These are phyloP conservation scores for Suillus luteus DNA, from an alignment of 768 basidiomycete genomes.

Conservation along the genomic window DNA sequence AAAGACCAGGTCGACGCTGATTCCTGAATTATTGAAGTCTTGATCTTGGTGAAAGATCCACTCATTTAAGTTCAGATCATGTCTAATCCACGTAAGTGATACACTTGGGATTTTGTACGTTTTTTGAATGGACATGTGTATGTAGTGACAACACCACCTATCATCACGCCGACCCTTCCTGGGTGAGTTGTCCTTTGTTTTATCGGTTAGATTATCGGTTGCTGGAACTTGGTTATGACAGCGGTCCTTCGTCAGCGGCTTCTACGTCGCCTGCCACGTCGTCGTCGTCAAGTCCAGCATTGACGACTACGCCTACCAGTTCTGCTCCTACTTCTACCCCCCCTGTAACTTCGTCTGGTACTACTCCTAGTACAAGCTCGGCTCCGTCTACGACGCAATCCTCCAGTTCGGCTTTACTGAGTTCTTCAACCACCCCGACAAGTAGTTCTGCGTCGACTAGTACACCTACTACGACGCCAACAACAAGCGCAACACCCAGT, in stretches of 20 bases:
- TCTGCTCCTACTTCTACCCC: slow-evolving; percentile 4
- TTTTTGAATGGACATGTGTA: no score
- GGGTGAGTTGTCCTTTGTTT: slow-evolving; percentile 14
- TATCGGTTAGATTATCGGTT: neutral
- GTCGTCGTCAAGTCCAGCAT: neutral
- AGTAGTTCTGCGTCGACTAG: neutral
- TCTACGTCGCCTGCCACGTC: neutral
- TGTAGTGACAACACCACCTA: neutral
- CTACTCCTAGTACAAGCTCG: slow-evolving; percentile 9
- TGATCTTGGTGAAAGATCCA: slow-evolving; percentile 7
- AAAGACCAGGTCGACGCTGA: slow-evolving; percentile 1
- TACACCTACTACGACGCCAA: neutral
- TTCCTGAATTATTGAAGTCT: slow-evolving; percentile 7
- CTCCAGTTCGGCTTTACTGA: neutral
- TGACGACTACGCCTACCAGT: neutral
- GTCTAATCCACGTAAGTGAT: slow-evolving; percentile 15
- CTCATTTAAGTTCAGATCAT: slow-evolving; percentile 11
- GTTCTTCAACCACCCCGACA: neutral
- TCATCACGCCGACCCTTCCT: rapidly evolving
- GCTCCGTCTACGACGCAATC: neutral
- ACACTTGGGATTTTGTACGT: no score
- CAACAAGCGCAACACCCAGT: slow-evolving; percentile 5
- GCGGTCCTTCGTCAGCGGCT: neutral
- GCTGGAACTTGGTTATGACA: slow-evolving; percentile 6
- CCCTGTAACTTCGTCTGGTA: neutral